Conservation (phyloP, 179 eudicot species). For the Actinidia arguta region DNA sequence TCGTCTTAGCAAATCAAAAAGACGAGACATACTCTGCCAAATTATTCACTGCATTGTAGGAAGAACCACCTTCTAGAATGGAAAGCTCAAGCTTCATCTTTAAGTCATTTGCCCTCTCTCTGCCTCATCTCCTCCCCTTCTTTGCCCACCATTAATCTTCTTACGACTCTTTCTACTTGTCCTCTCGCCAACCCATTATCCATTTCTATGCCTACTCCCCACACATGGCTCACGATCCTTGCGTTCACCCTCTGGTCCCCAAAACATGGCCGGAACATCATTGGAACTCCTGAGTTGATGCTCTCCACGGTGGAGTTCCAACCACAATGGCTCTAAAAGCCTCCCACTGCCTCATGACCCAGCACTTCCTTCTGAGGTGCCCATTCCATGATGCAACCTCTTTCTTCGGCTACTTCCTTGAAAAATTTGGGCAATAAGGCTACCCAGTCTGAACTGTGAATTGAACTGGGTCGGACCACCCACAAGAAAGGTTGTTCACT, state of each 20-base stretch:
- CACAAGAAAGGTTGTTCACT: conserved; percentile 35
- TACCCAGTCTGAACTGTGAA: conserved; percentile 26
- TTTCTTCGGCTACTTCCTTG: conserved; percentile 8
- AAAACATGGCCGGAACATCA: conserved; percentile 32
- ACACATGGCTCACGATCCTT: conserved; percentile 25
- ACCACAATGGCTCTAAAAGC: conserved; percentile 35
- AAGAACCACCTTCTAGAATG: conserved; percentile 31
- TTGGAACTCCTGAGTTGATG: conserved; percentile 30
- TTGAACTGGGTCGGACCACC: conserved; percentile 40
- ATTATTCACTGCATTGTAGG: conserved; percentile 27
- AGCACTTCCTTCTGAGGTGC: conserved; percentile 39
- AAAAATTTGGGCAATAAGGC: conserved; percentile 30
- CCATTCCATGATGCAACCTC: conserved; percentile 39
- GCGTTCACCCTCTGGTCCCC: conserved; percentile 33
- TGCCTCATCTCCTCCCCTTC: conserved; percentile 40
- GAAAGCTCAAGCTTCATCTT: conserved; percentile 19
- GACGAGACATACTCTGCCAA: conserved; percentile 27
- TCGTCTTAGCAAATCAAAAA: background rate
- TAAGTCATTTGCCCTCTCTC: conserved; percentile 27
- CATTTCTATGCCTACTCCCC: conserved; percentile 33
- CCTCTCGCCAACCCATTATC: conserved; percentile 16
- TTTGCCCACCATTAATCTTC: conserved; percentile 26
- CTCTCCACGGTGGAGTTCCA: conserved; percentile 45
- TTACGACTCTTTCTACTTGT: conserved; percentile 17
- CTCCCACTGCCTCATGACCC: conserved; percentile 35